A percentile compares a stretch with the other conserved stretches of the same genome.
phyloP scores from a whole-genome alignment of 768 basidiomycete genomes.

The Dacryopinax primogenitus region DNA sequence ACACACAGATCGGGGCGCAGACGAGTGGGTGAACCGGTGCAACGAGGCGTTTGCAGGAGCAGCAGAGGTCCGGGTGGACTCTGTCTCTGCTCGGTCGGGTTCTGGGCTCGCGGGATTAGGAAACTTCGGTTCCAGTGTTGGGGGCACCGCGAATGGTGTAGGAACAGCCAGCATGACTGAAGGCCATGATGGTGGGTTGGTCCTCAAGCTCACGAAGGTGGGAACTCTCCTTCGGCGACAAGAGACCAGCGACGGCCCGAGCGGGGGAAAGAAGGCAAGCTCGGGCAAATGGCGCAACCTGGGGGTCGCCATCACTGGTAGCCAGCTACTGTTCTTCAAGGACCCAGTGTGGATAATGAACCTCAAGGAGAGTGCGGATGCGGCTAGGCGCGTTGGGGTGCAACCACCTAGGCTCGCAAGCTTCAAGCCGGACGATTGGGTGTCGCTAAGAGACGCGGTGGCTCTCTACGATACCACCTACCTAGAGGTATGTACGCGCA shows the following conservation, averaged over 20 bases:
- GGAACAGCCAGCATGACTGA: constrained; percentile 9
- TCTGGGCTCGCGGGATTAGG: neutral
- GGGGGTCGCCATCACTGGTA: constrained; percentile 74
- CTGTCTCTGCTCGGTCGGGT: constrained; percentile 31
- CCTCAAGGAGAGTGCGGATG: constrained; percentile 29
- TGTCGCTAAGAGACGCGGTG: constrained; percentile 62
- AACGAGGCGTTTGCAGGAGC: constrained; percentile 45
- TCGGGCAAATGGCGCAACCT: constrained; percentile 85
- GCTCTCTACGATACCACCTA: constrained; percentile 72
- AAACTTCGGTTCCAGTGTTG: constrained; percentile 10
- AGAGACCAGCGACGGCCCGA: constrained; percentile 57
- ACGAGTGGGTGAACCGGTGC: constrained; percentile 43
- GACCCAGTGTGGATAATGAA: constrained; percentile 46
- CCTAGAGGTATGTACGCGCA: constrained; percentile 45
- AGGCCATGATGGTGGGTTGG: constrained; percentile 20
- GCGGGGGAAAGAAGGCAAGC: constrained; percentile 59
- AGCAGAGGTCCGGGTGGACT: constrained; percentile 38
- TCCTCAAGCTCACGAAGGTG: constrained; percentile 63
- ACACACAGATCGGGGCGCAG: constrained; percentile 51
- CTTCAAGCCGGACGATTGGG: constrained; percentile 68
- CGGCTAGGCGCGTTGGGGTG: neutral
- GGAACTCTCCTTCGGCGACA: constrained; percentile 58
- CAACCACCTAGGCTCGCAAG: constrained; percentile 12
- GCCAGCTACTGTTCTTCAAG: constrained; percentile 83
- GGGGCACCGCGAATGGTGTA: neutral